A percentile compares a stretch with the other conserved stretches of the same genome.
Conservation (phyloP, 2,329 filamentous ascomycete genomes). For the Aspergillus texensis region DNA sequence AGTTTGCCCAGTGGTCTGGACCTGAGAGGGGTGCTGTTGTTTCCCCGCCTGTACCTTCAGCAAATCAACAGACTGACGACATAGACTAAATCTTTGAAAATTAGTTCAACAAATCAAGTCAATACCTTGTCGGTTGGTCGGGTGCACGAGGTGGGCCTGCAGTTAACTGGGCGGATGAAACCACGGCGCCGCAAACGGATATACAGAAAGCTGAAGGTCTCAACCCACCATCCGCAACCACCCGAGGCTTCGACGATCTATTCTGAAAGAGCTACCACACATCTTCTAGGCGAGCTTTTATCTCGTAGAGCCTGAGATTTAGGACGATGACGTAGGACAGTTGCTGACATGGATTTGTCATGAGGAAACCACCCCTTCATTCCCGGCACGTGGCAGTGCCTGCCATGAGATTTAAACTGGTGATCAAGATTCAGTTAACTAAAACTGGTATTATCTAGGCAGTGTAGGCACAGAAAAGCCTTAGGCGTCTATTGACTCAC, state of each 20-base stretch:
- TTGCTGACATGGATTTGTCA: background rate
- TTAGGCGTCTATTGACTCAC: background rate
- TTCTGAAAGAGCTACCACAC: background rate
- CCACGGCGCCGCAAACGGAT: slow-evolving; percentile 22
- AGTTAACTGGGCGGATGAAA: slow-evolving; percentile 18
- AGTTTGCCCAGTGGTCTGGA: background rate
- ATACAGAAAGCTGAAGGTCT: background rate
- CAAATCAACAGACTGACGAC: background rate
- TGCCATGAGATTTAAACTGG: background rate
- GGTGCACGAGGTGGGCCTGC: background rate
- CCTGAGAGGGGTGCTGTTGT: background rate
- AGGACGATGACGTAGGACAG: background rate
- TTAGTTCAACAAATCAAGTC: background rate
- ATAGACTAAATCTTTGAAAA: background rate
- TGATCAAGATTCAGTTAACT: background rate
- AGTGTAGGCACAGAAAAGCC: background rate
- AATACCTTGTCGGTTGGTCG: background rate
- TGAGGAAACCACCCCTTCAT: background rate
- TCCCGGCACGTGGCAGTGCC: background rate
- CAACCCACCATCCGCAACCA: slow-evolving; percentile 1
- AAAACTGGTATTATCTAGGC: no score
- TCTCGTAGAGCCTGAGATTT: background rate
- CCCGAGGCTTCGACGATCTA: background rate
- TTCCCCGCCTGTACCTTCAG: background rate
- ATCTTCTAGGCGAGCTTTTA: background rate